Base-by-base conservation (phyloP, 2,329 filamentous ascomycete species). In the Fusarium decemcellulare region DNA sequence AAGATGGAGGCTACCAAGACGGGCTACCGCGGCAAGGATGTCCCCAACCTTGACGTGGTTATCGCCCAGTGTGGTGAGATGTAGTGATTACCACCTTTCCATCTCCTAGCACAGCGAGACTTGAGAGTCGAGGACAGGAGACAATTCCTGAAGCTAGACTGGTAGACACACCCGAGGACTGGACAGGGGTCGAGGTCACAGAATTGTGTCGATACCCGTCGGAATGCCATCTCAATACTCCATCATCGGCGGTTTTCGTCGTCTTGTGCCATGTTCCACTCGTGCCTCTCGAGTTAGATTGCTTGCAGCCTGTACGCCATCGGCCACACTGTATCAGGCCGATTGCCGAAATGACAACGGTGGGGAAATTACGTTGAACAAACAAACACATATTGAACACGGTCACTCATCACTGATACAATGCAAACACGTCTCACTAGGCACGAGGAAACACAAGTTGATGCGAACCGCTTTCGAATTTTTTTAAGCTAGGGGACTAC, bases 1-100 rank as follows among this genome's bases (percentile, higher is more conserved):
- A 98, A 97, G 89, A 92, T 99, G 81, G 95, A 98, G 85, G 91
- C 92, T 66, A 96, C 93, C 34, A 92, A 95, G 80, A 96, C 93
- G 10, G 93, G 91, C 5, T 88, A 89, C 69, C 83, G 86, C 36
- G 89, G 88, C 53, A 89, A 92, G 78, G 95, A 98, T 76, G 89
- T 92, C 77, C 96, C 95, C 5, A 92, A 92, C 72, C 84, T 95
- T 78, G 95, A 98, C 77, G 91, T 98, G 3, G 88, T 90, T 14
- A 91, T 99, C 76, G 85, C 90, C 10, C 91, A 97, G 83, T 98
- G 95, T 76, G 96, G 96, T 32, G 94, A 98, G 86, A 97, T 98
- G 94, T 98, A 76, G 42, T n/a, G 16, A 8, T 34, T 30, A 14
- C 34, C 47, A 18, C 16, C 23, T 51, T 23, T 34, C 34, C 47